Conservation (phyloP, 352 stramenopile genomes). For the Phytophthora parvispora region DNA sequence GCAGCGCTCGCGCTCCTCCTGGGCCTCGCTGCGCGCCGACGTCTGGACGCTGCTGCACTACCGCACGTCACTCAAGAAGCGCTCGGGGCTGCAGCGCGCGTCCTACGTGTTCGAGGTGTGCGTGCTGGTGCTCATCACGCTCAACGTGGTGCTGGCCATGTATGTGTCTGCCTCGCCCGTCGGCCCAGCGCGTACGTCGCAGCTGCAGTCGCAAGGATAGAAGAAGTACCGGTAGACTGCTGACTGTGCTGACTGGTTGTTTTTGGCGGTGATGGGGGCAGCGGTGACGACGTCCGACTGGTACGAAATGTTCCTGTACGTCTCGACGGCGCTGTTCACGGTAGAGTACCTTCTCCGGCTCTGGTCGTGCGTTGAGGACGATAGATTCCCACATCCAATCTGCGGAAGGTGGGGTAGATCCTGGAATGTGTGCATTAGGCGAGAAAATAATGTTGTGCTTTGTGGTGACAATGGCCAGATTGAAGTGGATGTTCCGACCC, state of each 20-base stretch:
- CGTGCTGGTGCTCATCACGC: conserved; percentile 79
- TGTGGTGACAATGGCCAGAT: too few species aligned
- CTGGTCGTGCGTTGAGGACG: conserved; percentile 88
- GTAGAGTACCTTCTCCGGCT: conserved; percentile 79
- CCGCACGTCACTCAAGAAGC: conserved; percentile 67
- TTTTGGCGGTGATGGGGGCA: conserved; percentile 1
- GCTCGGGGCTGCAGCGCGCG: conserved; percentile 67
- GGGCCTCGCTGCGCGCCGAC: conserved; percentile 51
- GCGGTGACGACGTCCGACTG: conserved; percentile 57
- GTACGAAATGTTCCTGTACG: conserved; percentile 84
- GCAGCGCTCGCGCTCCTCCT: conserved; percentile 5
- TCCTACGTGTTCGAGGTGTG: conserved; percentile 76
- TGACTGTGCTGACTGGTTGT: conserved; percentile 1
- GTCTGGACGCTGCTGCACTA: conserved; percentile 86
- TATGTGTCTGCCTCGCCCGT: conserved; percentile 46
- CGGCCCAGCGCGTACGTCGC: conserved; percentile 33
- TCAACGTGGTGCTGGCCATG: conserved; percentile 87
- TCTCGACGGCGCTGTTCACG: conserved; percentile 80
- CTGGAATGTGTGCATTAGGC: too few species aligned
- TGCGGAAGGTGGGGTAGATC: conserved; percentile 72
- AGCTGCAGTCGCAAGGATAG: too few species aligned
- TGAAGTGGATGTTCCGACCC: conserved; percentile 83
- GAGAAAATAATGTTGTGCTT: neutral
- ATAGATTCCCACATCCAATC: conserved; percentile 62
- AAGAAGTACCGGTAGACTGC: too few species aligned